phyloP scores from a whole-genome alignment of 176 grass and related monocot species.

The Hordeum marinum region DNA sequence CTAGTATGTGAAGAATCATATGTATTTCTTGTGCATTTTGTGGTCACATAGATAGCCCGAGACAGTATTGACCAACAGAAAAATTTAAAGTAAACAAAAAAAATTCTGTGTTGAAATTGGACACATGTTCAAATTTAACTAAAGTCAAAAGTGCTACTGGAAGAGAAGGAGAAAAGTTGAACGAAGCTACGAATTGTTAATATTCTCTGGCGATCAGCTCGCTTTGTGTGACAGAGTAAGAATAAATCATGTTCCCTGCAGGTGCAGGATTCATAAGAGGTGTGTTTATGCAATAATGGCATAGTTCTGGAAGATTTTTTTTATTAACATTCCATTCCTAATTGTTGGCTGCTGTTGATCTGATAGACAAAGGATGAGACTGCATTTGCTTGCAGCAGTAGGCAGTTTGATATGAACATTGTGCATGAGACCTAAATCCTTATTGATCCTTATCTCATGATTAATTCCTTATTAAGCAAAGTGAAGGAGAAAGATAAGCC shows the following conservation, averaged over 20 bases:
- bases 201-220: neutral
- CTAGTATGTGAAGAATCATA: neutral
- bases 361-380: too few relatives aligned
- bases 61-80: too few relatives aligned
- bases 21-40: neutral
- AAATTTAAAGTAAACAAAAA: too few relatives aligned
- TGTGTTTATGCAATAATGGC: neutral
- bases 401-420: neutral
- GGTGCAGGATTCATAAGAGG: conserved; percentile 8
- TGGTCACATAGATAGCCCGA: neutral
- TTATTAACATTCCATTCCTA: neutral
- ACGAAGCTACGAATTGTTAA: neutral
- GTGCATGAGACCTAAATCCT: neutral
- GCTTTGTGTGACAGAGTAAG: neutral
- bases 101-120: too few relatives aligned
- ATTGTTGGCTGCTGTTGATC: neutral
- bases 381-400: too few relatives aligned
- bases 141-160: neutral
- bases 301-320: neutral
- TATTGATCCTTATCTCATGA: neutral
- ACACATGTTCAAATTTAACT: conserved; percentile 1
- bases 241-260: neutral
- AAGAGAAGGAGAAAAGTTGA: neutral
- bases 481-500: neutral
- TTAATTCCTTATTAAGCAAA: neutral